These are phyloP conservation scores for Botryotinia globosa DNA, from an alignment of 2,329 filamentous ascomycete genomes.

Conservation along the genomic window DNA sequence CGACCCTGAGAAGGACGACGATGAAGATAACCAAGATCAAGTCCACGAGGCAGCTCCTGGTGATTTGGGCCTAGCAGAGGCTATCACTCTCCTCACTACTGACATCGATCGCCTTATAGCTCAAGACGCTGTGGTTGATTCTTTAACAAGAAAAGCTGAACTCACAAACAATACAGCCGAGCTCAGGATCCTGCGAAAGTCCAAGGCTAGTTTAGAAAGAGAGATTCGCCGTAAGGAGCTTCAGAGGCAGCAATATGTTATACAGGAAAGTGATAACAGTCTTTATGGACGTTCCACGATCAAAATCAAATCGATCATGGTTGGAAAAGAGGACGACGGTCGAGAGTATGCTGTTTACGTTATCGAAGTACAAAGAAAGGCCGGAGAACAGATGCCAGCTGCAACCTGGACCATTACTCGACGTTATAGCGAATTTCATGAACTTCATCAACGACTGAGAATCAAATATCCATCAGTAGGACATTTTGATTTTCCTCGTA, in stretches of 20 bases:
- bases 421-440: slow-evolving; percentile 94
- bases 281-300: slow-evolving; percentile 88
- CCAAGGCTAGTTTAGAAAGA: slow-evolving; percentile 85
- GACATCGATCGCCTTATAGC: slow-evolving; percentile 87
- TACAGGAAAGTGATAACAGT: slow-evolving; percentile 97
- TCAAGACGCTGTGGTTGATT: slow-evolving; percentile 89
- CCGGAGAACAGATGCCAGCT: slow-evolving; percentile 94
- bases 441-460: slow-evolving; percentile 85
- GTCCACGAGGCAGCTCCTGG: slow-evolving; percentile 94
- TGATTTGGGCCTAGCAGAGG: slow-evolving; percentile 88
- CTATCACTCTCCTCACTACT: slow-evolving; percentile 80
- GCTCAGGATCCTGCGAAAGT: slow-evolving; percentile 86
- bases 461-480: slow-evolving; percentile 83
- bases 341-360: slow-evolving; percentile 92
- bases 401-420: slow-evolving; percentile 91
- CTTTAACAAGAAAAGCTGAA: slow-evolving; percentile 88
- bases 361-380: slow-evolving; percentile 84
- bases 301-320: slow-evolving; percentile 87
- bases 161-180: slow-evolving; percentile 96
- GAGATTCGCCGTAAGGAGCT: slow-evolving; percentile 93
- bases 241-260: slow-evolving; percentile 92
- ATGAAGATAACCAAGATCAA: slow-evolving; percentile 69
- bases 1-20: slow-evolving; percentile 57
- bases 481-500: slow-evolving; percentile 84
- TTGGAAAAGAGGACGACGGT: slow-evolving; percentile 87